A percentile compares a stretch with the other conserved stretches of the same genome.
Evolutionary conservation across 768 basidiomycete genomes (phyloP).

Genomic region (Cystofilobasidium capitatum): DNA sequence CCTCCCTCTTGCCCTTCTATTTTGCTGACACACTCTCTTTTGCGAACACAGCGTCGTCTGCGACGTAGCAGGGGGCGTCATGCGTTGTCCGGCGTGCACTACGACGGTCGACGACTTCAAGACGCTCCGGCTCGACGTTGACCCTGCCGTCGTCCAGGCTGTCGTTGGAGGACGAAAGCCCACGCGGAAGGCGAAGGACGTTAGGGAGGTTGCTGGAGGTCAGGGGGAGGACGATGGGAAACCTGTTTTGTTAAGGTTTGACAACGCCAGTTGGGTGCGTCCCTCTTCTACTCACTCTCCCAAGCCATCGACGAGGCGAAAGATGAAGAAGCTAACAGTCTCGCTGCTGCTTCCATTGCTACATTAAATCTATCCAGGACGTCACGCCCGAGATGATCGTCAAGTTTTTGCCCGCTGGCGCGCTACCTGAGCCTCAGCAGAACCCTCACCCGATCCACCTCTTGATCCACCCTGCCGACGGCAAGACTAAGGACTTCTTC

Average conservation of each 20-base stretch:
- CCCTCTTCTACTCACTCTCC: not conserved
- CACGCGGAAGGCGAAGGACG: not conserved
- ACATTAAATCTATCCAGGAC: not conserved
- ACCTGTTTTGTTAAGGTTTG: constrained; percentile 16
- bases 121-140: not conserved
- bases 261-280: constrained; percentile 26
- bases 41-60: constrained; percentile 14
- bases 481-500: constrained; percentile 27
- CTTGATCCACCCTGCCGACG: constrained; percentile 21
- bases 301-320: no score
- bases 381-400: constrained; percentile 25
- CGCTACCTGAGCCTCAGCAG: not conserved
- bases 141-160: not conserved
- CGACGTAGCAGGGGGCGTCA: constrained; percentile 19
- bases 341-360: not conserved
- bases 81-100: constrained; percentile 24
- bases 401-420: constrained; percentile 11
- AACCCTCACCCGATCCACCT: constrained; percentile 27
- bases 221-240: not conserved
- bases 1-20: not conserved
- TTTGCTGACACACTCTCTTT: not conserved
- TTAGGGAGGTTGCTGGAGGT: no score
- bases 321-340: not conserved
- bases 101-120: constrained; percentile 14
- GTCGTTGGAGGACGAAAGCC: not conserved